Evolutionary conservation across 305 asterid species (phyloP).

Genomic region (Fraxinus sp.): DNA sequence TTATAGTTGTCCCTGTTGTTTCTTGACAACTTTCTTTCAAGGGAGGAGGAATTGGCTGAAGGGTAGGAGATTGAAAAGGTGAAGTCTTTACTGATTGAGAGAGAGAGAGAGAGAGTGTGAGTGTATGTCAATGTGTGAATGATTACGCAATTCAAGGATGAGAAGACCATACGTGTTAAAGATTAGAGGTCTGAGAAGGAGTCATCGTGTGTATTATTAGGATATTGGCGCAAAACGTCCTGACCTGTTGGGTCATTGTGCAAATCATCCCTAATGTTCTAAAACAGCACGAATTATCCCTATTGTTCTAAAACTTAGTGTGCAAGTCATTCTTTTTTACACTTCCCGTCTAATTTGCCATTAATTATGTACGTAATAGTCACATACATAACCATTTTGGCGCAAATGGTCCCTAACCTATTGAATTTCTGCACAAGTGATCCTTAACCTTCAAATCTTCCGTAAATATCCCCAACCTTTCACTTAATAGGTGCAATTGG

Average conservation of each 20-base stretch:
- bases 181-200: not conserved
- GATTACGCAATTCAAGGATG: not conserved
- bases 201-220: not conserved
- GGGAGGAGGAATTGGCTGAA: not conserved
- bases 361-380: not conserved
- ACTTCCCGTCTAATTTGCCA: not conserved
- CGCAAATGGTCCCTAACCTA: not conserved
- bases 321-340: not conserved
- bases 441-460: not conserved
- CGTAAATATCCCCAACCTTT: not conserved
- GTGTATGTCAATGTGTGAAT: not conserved
- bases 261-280: not conserved
- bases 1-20: not conserved
- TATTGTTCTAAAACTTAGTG: not conserved
- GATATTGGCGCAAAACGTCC: not conserved
- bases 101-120: not conserved
- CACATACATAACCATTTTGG: not conserved
- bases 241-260: not conserved
- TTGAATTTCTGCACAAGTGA: not conserved
- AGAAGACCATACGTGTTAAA: not conserved
- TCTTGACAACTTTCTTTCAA: not conserved
- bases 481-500: not conserved
- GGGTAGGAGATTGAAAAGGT: not conserved
- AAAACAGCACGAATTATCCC: too few relatives aligned
- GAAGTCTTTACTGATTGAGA: slow-evolving; percentile 23